Conservation (phyloP, 2,329 filamentous ascomycete genomes). For the Colletotrichum falcatum region DNA sequence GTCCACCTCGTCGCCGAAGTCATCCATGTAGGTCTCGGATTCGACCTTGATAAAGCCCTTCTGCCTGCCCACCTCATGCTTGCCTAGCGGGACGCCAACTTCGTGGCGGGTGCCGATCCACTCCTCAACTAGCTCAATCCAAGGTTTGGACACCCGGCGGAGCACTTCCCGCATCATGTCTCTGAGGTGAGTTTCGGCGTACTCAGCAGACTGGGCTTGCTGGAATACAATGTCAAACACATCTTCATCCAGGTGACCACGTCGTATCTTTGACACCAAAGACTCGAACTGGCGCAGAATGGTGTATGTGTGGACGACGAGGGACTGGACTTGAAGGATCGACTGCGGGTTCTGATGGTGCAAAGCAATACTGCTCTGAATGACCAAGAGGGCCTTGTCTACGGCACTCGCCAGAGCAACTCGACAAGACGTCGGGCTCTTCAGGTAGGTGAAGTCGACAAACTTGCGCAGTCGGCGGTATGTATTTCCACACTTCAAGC, state of each 20-base stretch:
- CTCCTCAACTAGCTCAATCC: constrained; percentile 74
- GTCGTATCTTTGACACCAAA: constrained; percentile 61
- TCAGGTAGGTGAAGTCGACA: constrained; percentile 59
- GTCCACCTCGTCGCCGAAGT: constrained; percentile 67
- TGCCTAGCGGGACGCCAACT: constrained; percentile 65
- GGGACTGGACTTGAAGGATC: constrained; percentile 64
- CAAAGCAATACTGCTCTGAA: constrained; percentile 62
- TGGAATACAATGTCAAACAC: constrained; percentile 72
- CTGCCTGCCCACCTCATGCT: constrained; percentile 55
- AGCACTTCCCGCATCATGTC: constrained; percentile 76
- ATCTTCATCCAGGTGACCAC: constrained; percentile 66
- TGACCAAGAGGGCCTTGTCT: constrained; percentile 60
- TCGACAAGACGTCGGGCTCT: constrained; percentile 57
- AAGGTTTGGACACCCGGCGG: constrained; percentile 71
- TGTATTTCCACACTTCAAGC: constrained; percentile 61
- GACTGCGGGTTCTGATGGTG: constrained; percentile 58
- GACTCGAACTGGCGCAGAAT: constrained; percentile 65
- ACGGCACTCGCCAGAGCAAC: constrained; percentile 65
- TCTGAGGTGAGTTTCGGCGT: constrained; percentile 70
- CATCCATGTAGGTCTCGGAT: constrained; percentile 65
- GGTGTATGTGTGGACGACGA: constrained; percentile 58
- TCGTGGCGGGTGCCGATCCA: constrained; percentile 80
- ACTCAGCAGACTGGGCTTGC: constrained; percentile 72
- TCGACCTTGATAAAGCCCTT: constrained; percentile 73
- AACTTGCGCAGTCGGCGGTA: constrained; percentile 61